Percentiles rank a stretch among this genome's conserved stretches.
Evolutionary conservation across 768 basidiomycete genomes (phyloP).

Genomic region (Rhodosporidiobolus odoratus): DNA sequence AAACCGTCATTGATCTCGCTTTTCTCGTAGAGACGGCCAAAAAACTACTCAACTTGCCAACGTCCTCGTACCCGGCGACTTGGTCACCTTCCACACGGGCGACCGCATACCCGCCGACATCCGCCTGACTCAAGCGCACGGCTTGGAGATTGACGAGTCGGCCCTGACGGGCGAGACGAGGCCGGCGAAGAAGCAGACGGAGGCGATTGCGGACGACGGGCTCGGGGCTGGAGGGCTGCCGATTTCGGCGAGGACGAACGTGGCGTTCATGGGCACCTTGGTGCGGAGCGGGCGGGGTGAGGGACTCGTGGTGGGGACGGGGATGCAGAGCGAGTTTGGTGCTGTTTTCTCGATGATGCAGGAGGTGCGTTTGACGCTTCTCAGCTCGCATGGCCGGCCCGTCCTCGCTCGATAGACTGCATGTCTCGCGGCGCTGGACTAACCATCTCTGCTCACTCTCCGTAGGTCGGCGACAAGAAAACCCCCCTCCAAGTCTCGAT

Average conservation of each 20-base stretch:
- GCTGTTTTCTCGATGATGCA: slow-evolving; percentile 98
- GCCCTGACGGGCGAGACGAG: slow-evolving; percentile 90
- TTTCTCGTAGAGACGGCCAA: too few species aligned
- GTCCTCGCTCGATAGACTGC: too few species aligned
- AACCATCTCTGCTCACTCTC: not conserved
- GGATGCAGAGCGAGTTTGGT: slow-evolving; percentile 85
- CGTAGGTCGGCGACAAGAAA: slow-evolving; percentile 73
- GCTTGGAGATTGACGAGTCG: slow-evolving; percentile 91
- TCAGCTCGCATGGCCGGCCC: too few species aligned
- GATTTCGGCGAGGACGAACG: slow-evolving; percentile 89
- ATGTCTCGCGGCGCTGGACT: too few species aligned
- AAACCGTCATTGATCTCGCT: too few species aligned
- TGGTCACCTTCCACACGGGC: slow-evolving; percentile 82
- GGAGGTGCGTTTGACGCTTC: slow-evolving; percentile 62
- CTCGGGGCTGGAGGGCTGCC: too few species aligned
- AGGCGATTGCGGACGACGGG: slow-evolving; percentile 63
- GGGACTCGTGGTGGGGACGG: slow-evolving; percentile 80
- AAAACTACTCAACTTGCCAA: too few species aligned
- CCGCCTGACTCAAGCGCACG: slow-evolving; percentile 81
- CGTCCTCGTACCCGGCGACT: slow-evolving; percentile 89
- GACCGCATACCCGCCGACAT: slow-evolving; percentile 96
- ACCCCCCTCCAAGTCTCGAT: slow-evolving; percentile 89
- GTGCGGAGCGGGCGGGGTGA: slow-evolving; percentile 67
- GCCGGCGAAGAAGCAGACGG: slow-evolving; percentile 75
- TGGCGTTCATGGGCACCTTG: slow-evolving; percentile 93